These are phyloP conservation scores for Eutypa lata DNA, from an alignment of 2,329 filamentous ascomycete species.

Conservation along the genomic window DNA sequence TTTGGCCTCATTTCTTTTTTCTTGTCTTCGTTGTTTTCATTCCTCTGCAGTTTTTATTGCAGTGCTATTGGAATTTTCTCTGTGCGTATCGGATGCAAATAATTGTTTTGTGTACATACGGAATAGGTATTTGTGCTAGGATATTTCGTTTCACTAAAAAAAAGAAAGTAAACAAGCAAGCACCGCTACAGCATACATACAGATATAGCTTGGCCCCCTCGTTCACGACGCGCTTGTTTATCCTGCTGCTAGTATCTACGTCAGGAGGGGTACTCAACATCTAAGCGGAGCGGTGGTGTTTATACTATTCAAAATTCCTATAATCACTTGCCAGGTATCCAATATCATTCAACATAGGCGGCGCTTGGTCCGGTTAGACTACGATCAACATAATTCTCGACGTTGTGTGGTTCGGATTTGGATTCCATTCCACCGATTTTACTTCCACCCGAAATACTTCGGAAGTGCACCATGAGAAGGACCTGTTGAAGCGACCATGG, in stretches of 20 bases:
- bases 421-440: slow-evolving; percentile 9
- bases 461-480: slow-evolving; percentile 34
- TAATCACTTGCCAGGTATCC: too few relatives aligned
- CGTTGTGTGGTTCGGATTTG: neutral
- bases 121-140: neutral
- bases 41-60: neutral
- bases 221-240: neutral
- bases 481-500: slow-evolving; percentile 62
- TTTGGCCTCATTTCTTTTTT: neutral
- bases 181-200: neutral
- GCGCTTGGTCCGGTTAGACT: too few relatives aligned
- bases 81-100: neutral
- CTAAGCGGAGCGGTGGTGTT: too few relatives aligned
- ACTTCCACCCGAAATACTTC: slow-evolving; percentile 5
- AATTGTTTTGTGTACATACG: neutral
- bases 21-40: neutral
- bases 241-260: neutral
- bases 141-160: neutral
- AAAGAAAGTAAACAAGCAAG: neutral
- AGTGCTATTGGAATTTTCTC: neutral
- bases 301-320: too few relatives aligned
- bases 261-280: neutral
- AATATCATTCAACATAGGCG: too few relatives aligned
- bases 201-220: neutral
- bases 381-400: neutral